Conservation (phyloP, 202 grass and related monocot genomes). For the Schoenoplectus triqueter region DNA sequence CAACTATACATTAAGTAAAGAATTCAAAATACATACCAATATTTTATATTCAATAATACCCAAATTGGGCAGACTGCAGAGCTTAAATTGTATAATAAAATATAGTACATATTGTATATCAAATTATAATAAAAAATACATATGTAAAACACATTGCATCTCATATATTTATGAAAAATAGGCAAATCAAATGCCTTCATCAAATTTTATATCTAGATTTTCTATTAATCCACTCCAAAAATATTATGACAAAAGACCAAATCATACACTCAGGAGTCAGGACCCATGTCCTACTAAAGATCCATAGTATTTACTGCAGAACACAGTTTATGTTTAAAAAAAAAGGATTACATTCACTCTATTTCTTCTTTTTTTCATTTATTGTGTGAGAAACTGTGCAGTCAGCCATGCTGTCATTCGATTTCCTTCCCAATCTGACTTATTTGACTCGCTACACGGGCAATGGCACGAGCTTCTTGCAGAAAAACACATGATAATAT, state of each 20-base stretch:
- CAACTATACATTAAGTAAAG: no score
- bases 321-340: not conserved
- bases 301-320: not conserved
- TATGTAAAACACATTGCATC: not conserved
- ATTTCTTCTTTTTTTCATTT: not conserved
- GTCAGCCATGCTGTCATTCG: not conserved
- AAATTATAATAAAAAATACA: not conserved
- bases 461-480: no score
- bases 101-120: not conserved
- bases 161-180: not conserved
- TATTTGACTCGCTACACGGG: not conserved
- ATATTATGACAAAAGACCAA: not conserved
- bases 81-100: not conserved
- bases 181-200: not conserved
- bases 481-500: not conserved
- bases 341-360: not conserved
- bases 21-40: constrained; percentile 15
- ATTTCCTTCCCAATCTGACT: not conserved
- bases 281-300: not conserved
- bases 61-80: not conserved
- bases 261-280: not conserved
- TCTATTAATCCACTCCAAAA: not conserved
- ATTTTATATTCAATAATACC: not conserved
- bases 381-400: not conserved
- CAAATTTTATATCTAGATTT: not conserved